Evolutionary conservation across 2,329 filamentous ascomycete genomes (phyloP).

Genomic region (Calonectria pauciramosa): DNA sequence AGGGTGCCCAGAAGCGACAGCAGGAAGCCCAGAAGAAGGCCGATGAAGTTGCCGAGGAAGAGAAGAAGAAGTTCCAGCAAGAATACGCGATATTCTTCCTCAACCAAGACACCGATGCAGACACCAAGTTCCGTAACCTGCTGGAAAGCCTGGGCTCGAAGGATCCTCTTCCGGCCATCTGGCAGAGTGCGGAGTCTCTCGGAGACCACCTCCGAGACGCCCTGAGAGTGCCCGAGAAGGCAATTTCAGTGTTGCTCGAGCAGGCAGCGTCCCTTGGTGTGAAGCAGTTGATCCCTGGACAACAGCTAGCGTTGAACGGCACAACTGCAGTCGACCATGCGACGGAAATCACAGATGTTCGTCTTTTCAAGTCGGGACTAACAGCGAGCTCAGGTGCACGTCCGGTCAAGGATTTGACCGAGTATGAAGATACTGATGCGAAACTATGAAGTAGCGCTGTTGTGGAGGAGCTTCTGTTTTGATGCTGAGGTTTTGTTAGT

Average conservation of each 20-base stretch:
- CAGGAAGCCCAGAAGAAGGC: conserved; percentile 56
- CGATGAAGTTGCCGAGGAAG: conserved; percentile 36
- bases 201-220: conserved; percentile 22
- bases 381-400: conserved; percentile 79
- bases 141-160: conserved; percentile 21
- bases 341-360: conserved; percentile 80
- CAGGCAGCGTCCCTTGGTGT: conserved; percentile 17
- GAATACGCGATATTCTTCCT: conserved; percentile 26
- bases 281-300: conserved; percentile 10
- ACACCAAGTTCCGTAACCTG: conserved; percentile 12
- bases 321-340: conserved; percentile 57
- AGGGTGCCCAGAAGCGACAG: conserved; percentile 63
- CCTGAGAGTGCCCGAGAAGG: conserved; percentile 20
- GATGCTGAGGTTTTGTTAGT: conserved; percentile 16
- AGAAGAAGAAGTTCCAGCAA: conserved; percentile 17
- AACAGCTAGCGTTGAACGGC: conserved; percentile 56
- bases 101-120: conserved; percentile 2
- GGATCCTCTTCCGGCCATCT: conserved; percentile 14
- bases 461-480: conserved; percentile 2
- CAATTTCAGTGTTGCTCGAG: conserved; percentile 13
- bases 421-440: conserved; percentile 87
- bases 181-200: conserved; percentile 22
- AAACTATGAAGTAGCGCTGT: conserved; percentile 71
- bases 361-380: conserved; percentile 83
- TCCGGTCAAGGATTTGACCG: conserved; percentile 80